Percentiles rank a stretch among this genome's conserved stretches.
phyloP scores from a whole-genome alignment of 495 filamentous ascomycete genomes.

The Penicillium egyptiacum region DNA sequence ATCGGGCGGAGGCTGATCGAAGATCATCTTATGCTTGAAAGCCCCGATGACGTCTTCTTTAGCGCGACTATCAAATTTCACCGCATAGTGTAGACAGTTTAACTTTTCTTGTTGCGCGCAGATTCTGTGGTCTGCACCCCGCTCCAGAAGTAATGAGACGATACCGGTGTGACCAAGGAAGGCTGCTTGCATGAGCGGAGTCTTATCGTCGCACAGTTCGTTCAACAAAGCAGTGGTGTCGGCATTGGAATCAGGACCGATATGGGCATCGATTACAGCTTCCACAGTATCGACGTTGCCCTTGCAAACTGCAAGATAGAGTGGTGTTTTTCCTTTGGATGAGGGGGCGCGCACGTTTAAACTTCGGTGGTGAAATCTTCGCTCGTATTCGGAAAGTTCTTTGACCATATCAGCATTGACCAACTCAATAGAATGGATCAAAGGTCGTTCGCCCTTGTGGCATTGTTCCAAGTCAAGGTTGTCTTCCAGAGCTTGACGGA shows the following conservation, averaged over 20 bases:
- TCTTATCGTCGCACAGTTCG: conserved; percentile 2
- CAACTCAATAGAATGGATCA: conserved; percentile 1
- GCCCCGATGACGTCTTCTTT: background rate
- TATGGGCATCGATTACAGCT: background rate
- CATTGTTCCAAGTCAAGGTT: background rate
- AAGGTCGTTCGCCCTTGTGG: background rate
- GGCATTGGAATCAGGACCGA: background rate
- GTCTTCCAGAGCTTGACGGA: background rate
- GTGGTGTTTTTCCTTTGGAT: conserved; percentile 1
- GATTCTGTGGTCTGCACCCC: background rate
- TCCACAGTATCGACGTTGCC: background rate
- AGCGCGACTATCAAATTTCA: background rate
- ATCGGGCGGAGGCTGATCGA: background rate
- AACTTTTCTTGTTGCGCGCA: background rate
- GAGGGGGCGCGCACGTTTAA: conserved; percentile 2
- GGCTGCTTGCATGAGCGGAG: conserved; percentile 7
- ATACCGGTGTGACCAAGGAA: background rate
- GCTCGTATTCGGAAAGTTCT: background rate
- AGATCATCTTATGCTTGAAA: background rate
- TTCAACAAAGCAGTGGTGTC: background rate
- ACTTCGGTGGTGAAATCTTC: background rate
- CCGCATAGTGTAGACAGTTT: conserved; percentile 3
- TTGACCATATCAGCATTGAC: background rate
- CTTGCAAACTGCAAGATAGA: conserved; percentile 4
- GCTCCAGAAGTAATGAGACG: background rate